phyloP scores from a whole-genome alignment of 169 alveolate species.

The Eimeria praecox region DNA sequence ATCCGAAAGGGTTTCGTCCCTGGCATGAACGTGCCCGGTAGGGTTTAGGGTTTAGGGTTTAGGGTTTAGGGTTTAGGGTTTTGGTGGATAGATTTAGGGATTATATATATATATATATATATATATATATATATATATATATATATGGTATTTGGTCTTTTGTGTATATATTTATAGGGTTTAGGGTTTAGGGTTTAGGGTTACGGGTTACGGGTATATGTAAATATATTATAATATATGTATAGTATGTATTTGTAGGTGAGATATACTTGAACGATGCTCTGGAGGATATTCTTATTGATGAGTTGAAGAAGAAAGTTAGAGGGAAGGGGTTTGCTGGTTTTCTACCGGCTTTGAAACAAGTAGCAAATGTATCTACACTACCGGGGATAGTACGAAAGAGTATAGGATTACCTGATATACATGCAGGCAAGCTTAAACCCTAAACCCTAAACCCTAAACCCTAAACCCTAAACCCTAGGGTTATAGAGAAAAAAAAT shows the following conservation, averaged over 20 bases:
- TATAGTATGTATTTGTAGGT: no score
- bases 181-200: slow-evolving; percentile 18
- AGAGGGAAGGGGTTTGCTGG: slow-evolving; percentile 31
- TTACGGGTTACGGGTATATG: slow-evolving; percentile 2
- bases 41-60: slow-evolving; percentile 54
- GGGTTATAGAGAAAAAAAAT: no score
- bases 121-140: no score
- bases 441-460: slow-evolving; percentile 38
- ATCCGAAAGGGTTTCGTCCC: slow-evolving; percentile 89
- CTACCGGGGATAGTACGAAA: slow-evolving; percentile 93
- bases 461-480: slow-evolving; percentile 52
- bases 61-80: slow-evolving; percentile 23
- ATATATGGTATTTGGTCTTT: background rate
- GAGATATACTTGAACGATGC: slow-evolving; percentile 88
- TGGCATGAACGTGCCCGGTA: slow-evolving; percentile 92
- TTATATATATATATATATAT: no score
- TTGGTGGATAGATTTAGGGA: background rate
- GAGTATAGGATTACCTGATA: slow-evolving; percentile 92
- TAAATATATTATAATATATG: no score
- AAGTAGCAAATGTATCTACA: slow-evolving; percentile 93
- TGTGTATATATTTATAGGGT: no score
- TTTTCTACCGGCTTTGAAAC: slow-evolving; percentile 94
- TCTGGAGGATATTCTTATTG: slow-evolving; percentile 86
- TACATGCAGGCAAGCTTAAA: slow-evolving; percentile 88
- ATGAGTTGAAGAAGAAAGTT: slow-evolving; percentile 87